phyloP scores from a whole-genome alignment of 768 basidiomycete species.

The Auriscalpium vulgare region DNA sequence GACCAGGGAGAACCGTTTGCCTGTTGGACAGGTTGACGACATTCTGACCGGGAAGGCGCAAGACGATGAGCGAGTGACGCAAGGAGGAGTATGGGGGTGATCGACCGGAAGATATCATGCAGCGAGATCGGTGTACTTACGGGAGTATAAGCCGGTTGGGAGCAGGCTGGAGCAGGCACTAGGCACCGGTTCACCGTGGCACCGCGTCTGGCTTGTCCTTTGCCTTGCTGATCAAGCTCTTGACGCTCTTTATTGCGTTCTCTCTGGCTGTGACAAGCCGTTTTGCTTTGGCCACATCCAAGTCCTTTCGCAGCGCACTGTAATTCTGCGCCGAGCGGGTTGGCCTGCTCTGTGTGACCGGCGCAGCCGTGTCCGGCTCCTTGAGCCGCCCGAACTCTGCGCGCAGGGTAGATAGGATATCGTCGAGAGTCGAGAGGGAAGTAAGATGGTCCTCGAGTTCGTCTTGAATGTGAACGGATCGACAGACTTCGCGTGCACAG shows the following conservation, averaged over 20 bases:
- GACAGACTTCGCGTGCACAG: conserved; percentile 69
- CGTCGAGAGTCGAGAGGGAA: conserved; percentile 53
- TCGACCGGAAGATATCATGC: no score
- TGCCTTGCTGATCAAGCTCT: conserved; percentile 41
- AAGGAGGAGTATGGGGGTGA: no score
- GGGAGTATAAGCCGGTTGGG: no score
- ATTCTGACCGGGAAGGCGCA: no score
- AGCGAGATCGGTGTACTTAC: no score
- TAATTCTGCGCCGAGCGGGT: conserved; percentile 34
- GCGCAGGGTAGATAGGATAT: conserved; percentile 49
- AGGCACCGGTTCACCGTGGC: no score
- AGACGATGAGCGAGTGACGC: no score
- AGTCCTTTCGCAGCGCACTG: conserved; percentile 25
- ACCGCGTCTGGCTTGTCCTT: conserved; percentile 2
- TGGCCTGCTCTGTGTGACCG: conserved; percentile 7
- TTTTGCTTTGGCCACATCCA: conserved; percentile 55
- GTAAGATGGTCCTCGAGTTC: conserved; percentile 57
- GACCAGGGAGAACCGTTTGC: no score
- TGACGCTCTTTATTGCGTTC: conserved; percentile 57
- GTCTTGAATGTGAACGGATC: conserved; percentile 55
- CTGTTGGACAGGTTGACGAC: no score
- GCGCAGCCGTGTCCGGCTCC: not conserved
- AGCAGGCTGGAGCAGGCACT: no score
- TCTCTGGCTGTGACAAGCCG: conserved; percentile 65
- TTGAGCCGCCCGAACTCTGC: conserved; percentile 30